Conservation (phyloP, 768 basidiomycete genomes). For the button mushroom (Agaricus bisporus) region DNA sequence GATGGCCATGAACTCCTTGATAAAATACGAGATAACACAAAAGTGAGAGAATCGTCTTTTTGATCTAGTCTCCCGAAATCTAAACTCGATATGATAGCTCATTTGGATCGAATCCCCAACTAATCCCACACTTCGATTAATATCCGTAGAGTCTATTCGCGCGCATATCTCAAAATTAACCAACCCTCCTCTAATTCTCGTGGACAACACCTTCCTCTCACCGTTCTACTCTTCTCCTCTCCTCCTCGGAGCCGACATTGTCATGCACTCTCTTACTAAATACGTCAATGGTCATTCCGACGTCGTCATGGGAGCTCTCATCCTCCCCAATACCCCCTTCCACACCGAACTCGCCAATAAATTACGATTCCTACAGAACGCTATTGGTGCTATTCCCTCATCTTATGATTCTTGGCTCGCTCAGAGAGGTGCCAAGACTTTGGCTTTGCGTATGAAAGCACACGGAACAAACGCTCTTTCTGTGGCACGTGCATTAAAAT, state of each 20-base stretch:
- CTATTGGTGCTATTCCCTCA: conserved; percentile 78
- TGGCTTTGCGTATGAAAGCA: conserved; percentile 80
- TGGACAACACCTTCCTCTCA: conserved; percentile 94
- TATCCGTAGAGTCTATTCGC: conserved; percentile 66
- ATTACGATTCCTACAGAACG: conserved; percentile 87
- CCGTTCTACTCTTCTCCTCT: conserved; percentile 90
- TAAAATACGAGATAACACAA: conserved; percentile 72
- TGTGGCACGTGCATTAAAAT: conserved; percentile 58
- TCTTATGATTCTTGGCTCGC: conserved; percentile 88
- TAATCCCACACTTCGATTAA: conserved; percentile 86
- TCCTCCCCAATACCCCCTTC: conserved; percentile 47
- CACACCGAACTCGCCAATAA: conserved; percentile 41
- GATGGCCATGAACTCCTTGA: conserved; percentile 43
- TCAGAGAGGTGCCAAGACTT: conserved; percentile 87
- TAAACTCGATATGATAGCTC: conserved; percentile 38
- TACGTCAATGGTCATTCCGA: conserved; percentile 95
- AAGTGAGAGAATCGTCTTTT: conserved; percentile 38
- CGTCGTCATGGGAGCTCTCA: conserved; percentile 82
- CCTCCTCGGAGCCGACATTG: conserved; percentile 78
- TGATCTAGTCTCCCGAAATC: not conserved
- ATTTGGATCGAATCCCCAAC: conserved; percentile 96
- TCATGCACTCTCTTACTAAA: conserved; percentile 80
- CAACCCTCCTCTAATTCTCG: conserved; percentile 75
- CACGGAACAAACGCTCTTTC: conserved; percentile 81
- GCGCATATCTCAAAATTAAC: conserved; percentile 34